phyloP scores from a whole-genome alignment of 2,329 filamentous ascomycete genomes.

The Epichloe aotearoae region DNA sequence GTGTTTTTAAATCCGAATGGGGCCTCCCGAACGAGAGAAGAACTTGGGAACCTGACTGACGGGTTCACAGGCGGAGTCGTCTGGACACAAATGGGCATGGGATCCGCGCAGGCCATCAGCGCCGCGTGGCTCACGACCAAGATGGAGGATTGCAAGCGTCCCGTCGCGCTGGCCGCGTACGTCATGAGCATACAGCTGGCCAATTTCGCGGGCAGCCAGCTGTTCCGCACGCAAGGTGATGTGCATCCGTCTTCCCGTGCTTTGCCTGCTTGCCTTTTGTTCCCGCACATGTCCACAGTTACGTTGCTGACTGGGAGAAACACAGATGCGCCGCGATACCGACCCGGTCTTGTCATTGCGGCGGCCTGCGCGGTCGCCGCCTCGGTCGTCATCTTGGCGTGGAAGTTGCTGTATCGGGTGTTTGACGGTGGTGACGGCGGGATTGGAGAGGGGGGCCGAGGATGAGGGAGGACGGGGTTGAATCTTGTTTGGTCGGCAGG shows the following conservation, averaged over 20 bases:
- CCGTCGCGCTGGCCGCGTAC: constrained; percentile 16
- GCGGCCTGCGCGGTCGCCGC: constrained; percentile 14
- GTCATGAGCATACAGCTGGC: constrained; percentile 20
- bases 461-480: not conserved
- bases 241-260: too few relatives aligned
- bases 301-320: too few relatives aligned
- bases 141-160: constrained; percentile 17
- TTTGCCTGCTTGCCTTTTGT: too few relatives aligned
- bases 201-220: constrained; percentile 18
- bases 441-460: constrained; percentile 8
- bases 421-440: constrained; percentile 16
- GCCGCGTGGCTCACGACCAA: constrained; percentile 18
- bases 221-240: constrained; percentile 14
- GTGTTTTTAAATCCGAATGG: too few relatives aligned
- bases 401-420: constrained; percentile 17
- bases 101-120: constrained; percentile 17
- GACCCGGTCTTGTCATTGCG: constrained; percentile 12
- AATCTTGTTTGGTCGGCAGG: too few relatives aligned
- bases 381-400: constrained; percentile 13
- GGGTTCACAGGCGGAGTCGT: constrained; percentile 13
- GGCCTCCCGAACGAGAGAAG: too few relatives aligned
- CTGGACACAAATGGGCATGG: constrained; percentile 21
- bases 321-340: constrained; percentile 16
- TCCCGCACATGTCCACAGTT: too few relatives aligned
- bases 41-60: too few relatives aligned